Percentiles rank a stretch among this genome's conserved stretches.
Conservation (phyloP, 192 early-diverging fungal species). For the Coemansia sp. region DNA sequence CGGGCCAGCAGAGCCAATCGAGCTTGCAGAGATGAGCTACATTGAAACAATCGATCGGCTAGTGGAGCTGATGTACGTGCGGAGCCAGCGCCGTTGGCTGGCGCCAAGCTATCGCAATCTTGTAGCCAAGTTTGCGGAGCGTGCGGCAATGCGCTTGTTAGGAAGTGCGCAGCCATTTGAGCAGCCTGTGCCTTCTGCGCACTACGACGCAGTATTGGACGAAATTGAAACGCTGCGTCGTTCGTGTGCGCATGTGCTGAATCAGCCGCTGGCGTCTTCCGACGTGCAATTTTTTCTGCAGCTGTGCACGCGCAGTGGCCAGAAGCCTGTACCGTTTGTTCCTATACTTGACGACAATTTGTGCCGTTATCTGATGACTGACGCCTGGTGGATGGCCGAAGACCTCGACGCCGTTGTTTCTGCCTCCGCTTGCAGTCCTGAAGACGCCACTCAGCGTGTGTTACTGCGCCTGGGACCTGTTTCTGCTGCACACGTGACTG, state of each 20-base stretch:
- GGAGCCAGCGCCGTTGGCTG: slow-evolving; percentile 76
- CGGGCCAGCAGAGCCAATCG: slow-evolving; percentile 48
- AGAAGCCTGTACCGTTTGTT: slow-evolving; percentile 89
- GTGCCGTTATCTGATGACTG: slow-evolving; percentile 92
- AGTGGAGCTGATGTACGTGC: slow-evolving; percentile 73
- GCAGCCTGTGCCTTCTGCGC: neutral
- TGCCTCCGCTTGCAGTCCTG: slow-evolving; percentile 2
- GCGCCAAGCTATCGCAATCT: slow-evolving; percentile 74
- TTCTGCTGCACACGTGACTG: slow-evolving; percentile 67
- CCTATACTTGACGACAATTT: slow-evolving; percentile 86
- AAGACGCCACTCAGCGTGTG: slow-evolving; percentile 77
- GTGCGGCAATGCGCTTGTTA: slow-evolving; percentile 70
- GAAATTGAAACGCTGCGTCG: slow-evolving; percentile 67
- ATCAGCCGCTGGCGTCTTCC: slow-evolving; percentile 26
- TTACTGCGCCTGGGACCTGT: slow-evolving; percentile 88
- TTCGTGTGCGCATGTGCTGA: slow-evolving; percentile 25
- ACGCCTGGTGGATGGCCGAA: slow-evolving; percentile 83
- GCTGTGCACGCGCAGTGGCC: slow-evolving; percentile 56
- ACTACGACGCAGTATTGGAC: slow-evolving; percentile 48
- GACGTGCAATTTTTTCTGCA: slow-evolving; percentile 31
- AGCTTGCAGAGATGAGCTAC: slow-evolving; percentile 92
- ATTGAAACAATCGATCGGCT: slow-evolving; percentile 77
- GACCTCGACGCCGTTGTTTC: slow-evolving; percentile 78
- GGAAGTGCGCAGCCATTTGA: slow-evolving; percentile 63
- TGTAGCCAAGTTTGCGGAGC: slow-evolving; percentile 69